Conservation (phyloP, 192 early-diverging fungal species). For the Gryganskiella cystojenkinii region DNA sequence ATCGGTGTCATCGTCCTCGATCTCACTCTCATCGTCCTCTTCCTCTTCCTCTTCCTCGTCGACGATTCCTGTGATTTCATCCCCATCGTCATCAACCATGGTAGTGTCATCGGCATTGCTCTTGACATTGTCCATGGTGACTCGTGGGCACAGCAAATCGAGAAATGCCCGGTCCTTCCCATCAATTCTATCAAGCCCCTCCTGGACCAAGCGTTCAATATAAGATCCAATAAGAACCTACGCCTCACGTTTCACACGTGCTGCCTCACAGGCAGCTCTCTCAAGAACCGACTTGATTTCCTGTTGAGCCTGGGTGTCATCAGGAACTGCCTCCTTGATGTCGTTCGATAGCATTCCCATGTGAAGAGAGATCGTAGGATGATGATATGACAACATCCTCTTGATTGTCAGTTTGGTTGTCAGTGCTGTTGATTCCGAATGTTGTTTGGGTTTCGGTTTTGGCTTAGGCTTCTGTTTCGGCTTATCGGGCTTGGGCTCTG, state of each 20-base stretch:
- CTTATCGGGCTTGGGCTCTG: background rate
- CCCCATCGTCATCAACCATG: background rate
- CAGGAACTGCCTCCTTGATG: background rate
- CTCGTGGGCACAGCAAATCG: background rate
- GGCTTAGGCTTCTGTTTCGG: background rate
- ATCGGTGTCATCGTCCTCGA: no score
- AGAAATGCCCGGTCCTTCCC: background rate
- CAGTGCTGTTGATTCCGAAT: background rate
- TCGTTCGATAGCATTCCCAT: slow-evolving; percentile 3
- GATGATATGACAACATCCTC: slow-evolving; percentile 3
- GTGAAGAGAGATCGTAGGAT: background rate
- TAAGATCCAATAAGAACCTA: slow-evolving; percentile 3
- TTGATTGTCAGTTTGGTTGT: background rate
- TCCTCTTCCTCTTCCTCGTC: no score
- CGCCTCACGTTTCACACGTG: slow-evolving; percentile 6
- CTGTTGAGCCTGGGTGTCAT: background rate
- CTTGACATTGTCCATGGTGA: background rate
- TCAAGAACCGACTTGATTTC: background rate
- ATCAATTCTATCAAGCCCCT: background rate
- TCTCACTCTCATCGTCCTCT: no score
- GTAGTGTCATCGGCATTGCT: background rate
- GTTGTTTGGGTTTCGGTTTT: background rate
- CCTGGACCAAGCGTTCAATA: slow-evolving; percentile 4
- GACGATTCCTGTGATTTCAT: background rate
- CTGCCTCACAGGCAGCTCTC: slow-evolving; percentile 4